Percentiles rank a stretch among this genome's conserved stretches.
phyloP scores from a whole-genome alignment of 345 rosid genomes.

The Bretschneidera sinensis region DNA sequence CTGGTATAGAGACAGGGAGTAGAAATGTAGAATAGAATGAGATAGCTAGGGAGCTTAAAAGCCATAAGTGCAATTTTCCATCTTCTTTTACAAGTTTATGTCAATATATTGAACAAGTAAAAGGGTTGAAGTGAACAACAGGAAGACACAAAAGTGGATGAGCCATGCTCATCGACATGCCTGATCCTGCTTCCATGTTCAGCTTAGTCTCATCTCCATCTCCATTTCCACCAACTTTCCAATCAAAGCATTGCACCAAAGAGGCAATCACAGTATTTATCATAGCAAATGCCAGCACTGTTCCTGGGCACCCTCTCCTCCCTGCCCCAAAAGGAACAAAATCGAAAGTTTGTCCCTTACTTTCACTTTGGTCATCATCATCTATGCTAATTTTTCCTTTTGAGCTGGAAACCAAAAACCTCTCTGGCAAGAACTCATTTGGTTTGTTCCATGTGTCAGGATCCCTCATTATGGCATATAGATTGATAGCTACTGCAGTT shows the following conservation, averaged over 20 bases:
- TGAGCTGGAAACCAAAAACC: slow-evolving; percentile 23
- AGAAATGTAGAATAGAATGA: too few relatives aligned
- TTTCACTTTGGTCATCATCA: too few relatives aligned
- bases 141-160: slow-evolving; percentile 29
- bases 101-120: slow-evolving; percentile 2
- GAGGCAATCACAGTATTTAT: slow-evolving; percentile 20
- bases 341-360: slow-evolving; percentile 15
- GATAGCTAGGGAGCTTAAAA: too few relatives aligned
- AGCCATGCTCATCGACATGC: slow-evolving; percentile 27
- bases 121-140: slow-evolving; percentile 23
- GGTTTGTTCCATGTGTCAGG: slow-evolving; percentile 28
- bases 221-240: slow-evolving; percentile 18
- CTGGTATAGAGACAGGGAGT: too few relatives aligned
- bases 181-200: slow-evolving; percentile 27
- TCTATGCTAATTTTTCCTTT: too few relatives aligned
- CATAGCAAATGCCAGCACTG: slow-evolving; percentile 17
- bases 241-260: slow-evolving; percentile 32
- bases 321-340: slow-evolving; percentile 28
- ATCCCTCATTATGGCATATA: slow-evolving; percentile 37
- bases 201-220: too few relatives aligned
- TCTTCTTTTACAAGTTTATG: slow-evolving; percentile 1
- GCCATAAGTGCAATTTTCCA: too few relatives aligned
- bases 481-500: slow-evolving; percentile 20
- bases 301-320: slow-evolving; percentile 33
- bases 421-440: slow-evolving; percentile 24